These are phyloP conservation scores for Gentiana dahurica DNA, from an alignment of 257 asterid species.

Conservation along the genomic window DNA sequence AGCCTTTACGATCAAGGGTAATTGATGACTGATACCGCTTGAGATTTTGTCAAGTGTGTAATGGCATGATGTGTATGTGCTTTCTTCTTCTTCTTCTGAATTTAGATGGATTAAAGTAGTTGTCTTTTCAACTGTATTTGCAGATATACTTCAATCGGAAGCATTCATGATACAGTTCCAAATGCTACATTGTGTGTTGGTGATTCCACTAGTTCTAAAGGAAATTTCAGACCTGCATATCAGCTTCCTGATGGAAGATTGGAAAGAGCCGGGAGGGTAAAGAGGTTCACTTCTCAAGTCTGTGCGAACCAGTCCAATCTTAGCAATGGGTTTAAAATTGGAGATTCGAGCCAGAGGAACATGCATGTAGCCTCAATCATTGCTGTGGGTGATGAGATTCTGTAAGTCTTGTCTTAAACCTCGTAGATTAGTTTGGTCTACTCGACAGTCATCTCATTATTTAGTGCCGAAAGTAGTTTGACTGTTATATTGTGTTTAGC, in stretches of 20 bases:
- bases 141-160: slow-evolving; percentile 95
- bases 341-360: slow-evolving; percentile 26
- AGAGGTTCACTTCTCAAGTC: slow-evolving; percentile 34
- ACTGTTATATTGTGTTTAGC: neutral
- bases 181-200: slow-evolving; percentile 46
- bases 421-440: neutral
- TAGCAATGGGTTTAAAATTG: slow-evolving; percentile 46
- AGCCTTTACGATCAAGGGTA: slow-evolving; percentile 96
- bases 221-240: slow-evolving; percentile 70
- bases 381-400: slow-evolving; percentile 85
- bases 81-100: neutral
- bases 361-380: slow-evolving; percentile 57
- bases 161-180: slow-evolving; percentile 92
- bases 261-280: slow-evolving; percentile 91
- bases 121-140: slow-evolving; percentile 12
- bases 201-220: slow-evolving; percentile 34
- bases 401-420: slow-evolving; percentile 44
- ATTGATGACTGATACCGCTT: slow-evolving; percentile 11
- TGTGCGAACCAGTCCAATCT: slow-evolving; percentile 24
- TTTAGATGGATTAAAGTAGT: slow-evolving; percentile 4
- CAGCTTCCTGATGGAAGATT: slow-evolving; percentile 80
- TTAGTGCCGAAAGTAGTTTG: neutral
- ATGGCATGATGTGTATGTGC: neutral
- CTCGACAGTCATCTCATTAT: neutral
- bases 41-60: slow-evolving; percentile 1